phyloP scores from a whole-genome alignment of 768 basidiomycete species.

The Lactarius pseudohatsudake region DNA sequence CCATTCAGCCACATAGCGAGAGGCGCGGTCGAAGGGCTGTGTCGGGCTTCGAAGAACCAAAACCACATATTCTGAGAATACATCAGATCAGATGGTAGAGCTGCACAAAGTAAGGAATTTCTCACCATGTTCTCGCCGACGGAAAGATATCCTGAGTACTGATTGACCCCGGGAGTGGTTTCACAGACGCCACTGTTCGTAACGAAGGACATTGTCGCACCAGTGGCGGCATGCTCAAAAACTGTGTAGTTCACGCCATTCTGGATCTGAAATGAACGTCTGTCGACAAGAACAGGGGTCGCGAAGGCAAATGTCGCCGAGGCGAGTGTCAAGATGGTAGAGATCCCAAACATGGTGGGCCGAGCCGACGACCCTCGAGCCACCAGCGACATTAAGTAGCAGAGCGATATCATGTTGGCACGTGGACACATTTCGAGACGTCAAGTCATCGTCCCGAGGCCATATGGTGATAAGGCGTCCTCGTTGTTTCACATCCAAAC shows the following conservation, averaged over 20 bases:
- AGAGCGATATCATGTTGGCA: neutral
- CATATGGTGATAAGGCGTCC: neutral
- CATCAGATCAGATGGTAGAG: neutral
- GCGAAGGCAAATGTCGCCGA: neutral
- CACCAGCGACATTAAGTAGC: neutral
- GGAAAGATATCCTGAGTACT: slow-evolving; percentile 4
- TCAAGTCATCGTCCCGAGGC: neutral
- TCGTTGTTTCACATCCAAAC: neutral
- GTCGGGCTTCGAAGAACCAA: slow-evolving; percentile 12
- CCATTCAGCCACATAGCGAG: slow-evolving; percentile 12
- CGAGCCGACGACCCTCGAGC: neutral
- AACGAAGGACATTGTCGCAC: neutral
- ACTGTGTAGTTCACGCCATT: neutral
- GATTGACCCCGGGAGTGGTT: neutral
- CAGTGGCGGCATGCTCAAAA: slow-evolving; percentile 5
- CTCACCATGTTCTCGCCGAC: neutral
- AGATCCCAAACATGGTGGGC: slow-evolving; percentile 3
- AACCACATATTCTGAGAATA: slow-evolving; percentile 10
- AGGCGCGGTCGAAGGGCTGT: neutral
- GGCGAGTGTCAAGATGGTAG: slow-evolving; percentile 1
- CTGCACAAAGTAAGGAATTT: neutral
- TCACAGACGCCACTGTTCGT: neutral
- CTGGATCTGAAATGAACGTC: slow-evolving; percentile 4
- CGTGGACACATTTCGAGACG: neutral
- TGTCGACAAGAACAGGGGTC: neutral